These are phyloP conservation scores for Fusarium sp. DNA, from an alignment of 2,329 filamentous ascomycete genomes.

Conservation along the genomic window DNA sequence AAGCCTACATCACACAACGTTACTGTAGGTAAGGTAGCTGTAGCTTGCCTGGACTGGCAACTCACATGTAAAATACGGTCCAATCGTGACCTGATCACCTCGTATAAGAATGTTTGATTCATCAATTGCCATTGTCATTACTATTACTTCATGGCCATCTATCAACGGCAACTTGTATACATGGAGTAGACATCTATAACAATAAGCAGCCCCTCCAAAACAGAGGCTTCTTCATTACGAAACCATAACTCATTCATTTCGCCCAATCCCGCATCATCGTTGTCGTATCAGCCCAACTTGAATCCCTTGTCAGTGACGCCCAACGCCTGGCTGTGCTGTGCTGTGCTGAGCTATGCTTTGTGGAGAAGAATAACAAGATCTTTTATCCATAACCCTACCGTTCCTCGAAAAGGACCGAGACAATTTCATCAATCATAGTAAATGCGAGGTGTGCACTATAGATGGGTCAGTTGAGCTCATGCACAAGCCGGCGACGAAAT, in stretches of 20 bases:
- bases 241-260: slow-evolving; percentile 22
- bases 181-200: slow-evolving; percentile 3
- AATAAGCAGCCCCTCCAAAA: background rate
- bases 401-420: slow-evolving; percentile 70
- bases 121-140: slow-evolving; percentile 19
- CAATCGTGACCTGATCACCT: background rate
- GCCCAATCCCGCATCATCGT: slow-evolving; percentile 6
- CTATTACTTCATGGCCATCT: slow-evolving; percentile 20
- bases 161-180: background rate
- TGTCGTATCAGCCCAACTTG: slow-evolving; percentile 23
- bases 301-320: slow-evolving; percentile 34
- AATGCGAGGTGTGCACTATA: slow-evolving; percentile 72
- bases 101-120: background rate
- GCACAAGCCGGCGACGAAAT: background rate
- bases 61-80: background rate
- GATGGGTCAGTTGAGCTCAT: slow-evolving; percentile 21
- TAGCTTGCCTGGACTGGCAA: slow-evolving; percentile 1
- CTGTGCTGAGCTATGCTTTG: slow-evolving; percentile 7
- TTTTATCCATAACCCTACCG: slow-evolving; percentile 17
- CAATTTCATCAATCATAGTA: slow-evolving; percentile 75
- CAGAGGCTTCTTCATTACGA: background rate
- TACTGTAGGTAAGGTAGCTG: background rate
- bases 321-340: slow-evolving; percentile 34
- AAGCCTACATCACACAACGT: slow-evolving; percentile 7
- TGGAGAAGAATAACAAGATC: slow-evolving; percentile 9